Percentiles rank a stretch among this genome's conserved stretches.
Evolutionary conservation across 2,329 filamentous ascomycete species (phyloP).

Genomic region (Didymella exigua): DNA sequence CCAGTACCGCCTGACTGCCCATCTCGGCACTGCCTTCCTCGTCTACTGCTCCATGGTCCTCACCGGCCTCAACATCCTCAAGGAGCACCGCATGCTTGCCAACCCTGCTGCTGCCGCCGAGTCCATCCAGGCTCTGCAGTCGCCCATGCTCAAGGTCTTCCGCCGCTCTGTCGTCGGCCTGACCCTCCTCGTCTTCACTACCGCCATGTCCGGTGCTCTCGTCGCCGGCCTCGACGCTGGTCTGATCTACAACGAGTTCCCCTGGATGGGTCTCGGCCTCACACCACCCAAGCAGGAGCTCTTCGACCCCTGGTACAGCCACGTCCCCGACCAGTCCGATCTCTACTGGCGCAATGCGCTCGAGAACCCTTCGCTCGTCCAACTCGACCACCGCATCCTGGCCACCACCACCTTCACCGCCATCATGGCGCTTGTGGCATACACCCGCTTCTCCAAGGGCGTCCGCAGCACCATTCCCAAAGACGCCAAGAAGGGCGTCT

Average conservation of each 20-base stretch:
- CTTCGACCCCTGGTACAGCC: slow-evolving; percentile 83
- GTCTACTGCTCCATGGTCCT: slow-evolving; percentile 96
- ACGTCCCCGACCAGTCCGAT: slow-evolving; percentile 77
- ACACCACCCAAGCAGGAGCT: slow-evolving; percentile 83
- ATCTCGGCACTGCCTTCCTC: slow-evolving; percentile 86
- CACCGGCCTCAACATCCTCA: slow-evolving; percentile 83
- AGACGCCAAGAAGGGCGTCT: slow-evolving; percentile 72
- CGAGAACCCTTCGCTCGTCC: slow-evolving; percentile 94
- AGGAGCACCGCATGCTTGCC: slow-evolving; percentile 72
- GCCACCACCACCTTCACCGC: slow-evolving; percentile 87
- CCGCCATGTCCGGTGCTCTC: slow-evolving; percentile 89
- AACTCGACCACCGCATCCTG: slow-evolving; percentile 92
- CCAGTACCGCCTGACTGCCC: slow-evolving; percentile 89
- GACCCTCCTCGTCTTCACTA: slow-evolving; percentile 78
- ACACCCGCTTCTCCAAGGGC: slow-evolving; percentile 69
- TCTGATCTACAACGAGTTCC: slow-evolving; percentile 98
- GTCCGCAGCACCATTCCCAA: slow-evolving; percentile 64
- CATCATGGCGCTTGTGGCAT: slow-evolving; percentile 80
- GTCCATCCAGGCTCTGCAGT: slow-evolving; percentile 64
- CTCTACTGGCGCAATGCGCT: slow-evolving; percentile 97
- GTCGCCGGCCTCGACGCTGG: slow-evolving; percentile 96
- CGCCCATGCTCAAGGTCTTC: slow-evolving; percentile 72
- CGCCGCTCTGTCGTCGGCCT: slow-evolving; percentile 74
- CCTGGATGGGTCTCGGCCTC: slow-evolving; percentile 86
- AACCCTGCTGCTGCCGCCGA: slow-evolving; percentile 68